Evolutionary conservation across 2,329 filamentous ascomycete species (phyloP).

Genomic region (Tolypocladium guangdongense): DNA sequence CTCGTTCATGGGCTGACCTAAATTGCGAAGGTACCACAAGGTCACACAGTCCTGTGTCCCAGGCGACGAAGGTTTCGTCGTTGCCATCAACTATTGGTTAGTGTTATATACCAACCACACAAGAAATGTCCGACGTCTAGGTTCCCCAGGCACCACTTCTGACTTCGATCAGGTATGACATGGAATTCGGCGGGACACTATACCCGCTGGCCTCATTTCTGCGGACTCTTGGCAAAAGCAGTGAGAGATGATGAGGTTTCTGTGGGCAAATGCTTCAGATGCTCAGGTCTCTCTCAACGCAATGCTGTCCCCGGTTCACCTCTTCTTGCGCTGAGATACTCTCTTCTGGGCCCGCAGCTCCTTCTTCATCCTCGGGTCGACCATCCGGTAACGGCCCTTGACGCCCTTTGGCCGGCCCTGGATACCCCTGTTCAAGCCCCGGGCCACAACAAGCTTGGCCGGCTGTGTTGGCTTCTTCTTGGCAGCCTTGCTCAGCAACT

Average conservation of each 20-base stretch:
- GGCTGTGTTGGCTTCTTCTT: constrained; percentile 80
- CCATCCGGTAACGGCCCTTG: constrained; percentile 96
- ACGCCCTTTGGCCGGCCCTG: constrained; percentile 80
- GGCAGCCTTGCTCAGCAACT: constrained; percentile 68
- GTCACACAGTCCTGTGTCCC: constrained; percentile 59
- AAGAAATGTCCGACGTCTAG: not conserved
- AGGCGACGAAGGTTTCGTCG: constrained; percentile 62
- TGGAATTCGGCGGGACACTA: constrained; percentile 62
- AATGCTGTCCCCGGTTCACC: constrained; percentile 1
- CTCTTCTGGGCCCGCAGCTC: constrained; percentile 84
- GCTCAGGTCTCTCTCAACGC: not conserved
- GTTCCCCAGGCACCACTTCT: not conserved
- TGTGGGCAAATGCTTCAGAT: not conserved
- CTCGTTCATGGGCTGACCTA: not conserved
- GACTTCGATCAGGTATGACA: constrained; percentile 53
- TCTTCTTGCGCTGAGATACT: constrained; percentile 52
- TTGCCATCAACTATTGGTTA: constrained; percentile 75
- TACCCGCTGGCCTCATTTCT: constrained; percentile 52
- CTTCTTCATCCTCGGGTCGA: constrained; percentile 93
- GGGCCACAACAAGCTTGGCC: constrained; percentile 82
- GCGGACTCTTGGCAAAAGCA: constrained; percentile 19
- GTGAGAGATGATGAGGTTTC: not conserved
- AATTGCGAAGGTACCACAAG: constrained; percentile 55
- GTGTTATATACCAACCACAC: constrained; percentile 7
- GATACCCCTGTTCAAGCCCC: constrained; percentile 73